Percentiles rank a stretch among this genome's conserved stretches.
Conservation (phyloP, 1,139 yeast genomes). For the Yamadazyma oceani region DNA sequence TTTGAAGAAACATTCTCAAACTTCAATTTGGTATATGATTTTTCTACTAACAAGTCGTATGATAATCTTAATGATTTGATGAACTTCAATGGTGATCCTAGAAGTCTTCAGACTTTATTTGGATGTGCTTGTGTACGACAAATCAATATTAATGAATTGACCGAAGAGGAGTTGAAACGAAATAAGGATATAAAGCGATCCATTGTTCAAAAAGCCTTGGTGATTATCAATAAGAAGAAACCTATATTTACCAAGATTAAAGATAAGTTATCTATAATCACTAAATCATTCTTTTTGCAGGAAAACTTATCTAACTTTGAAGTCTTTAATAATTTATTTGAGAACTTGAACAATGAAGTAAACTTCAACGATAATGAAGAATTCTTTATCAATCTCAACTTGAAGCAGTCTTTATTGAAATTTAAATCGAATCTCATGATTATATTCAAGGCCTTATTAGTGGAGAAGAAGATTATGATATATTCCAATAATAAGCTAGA, state of each 20-base stretch:
- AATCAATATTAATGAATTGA: slow-evolving; percentile 61
- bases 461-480: slow-evolving; percentile 68
- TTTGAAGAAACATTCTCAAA: slow-evolving; percentile 93
- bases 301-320: slow-evolving; percentile 69
- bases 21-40: slow-evolving; percentile 81
- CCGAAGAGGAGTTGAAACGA: slow-evolving; percentile 43
- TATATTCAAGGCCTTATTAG: slow-evolving; percentile 70
- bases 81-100: slow-evolving; percentile 43
- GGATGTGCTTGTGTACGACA: slow-evolving; percentile 95
- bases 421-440: slow-evolving; percentile 64
- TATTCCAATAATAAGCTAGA: slow-evolving; percentile 82
- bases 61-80: slow-evolving; percentile 46
- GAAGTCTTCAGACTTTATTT: slow-evolving; percentile 69
- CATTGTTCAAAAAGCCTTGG: slow-evolving; percentile 88
- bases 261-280: slow-evolving; percentile 86
- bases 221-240: slow-evolving; percentile 73
- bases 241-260: slow-evolving; percentile 87
- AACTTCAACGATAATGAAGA: slow-evolving; percentile 38
- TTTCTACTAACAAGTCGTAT: slow-evolving; percentile 45
- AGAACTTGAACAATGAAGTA: slow-evolving; percentile 55
- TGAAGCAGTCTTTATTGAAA: slow-evolving; percentile 62
- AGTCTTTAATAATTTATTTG: slow-evolving; percentile 68
- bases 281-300: slow-evolving; percentile 83
- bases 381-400: slow-evolving; percentile 70
- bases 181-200: slow-evolving; percentile 76